These are phyloP conservation scores for Suillus ampliporus DNA, from an alignment of 768 basidiomycete species.

Conservation along the genomic window DNA sequence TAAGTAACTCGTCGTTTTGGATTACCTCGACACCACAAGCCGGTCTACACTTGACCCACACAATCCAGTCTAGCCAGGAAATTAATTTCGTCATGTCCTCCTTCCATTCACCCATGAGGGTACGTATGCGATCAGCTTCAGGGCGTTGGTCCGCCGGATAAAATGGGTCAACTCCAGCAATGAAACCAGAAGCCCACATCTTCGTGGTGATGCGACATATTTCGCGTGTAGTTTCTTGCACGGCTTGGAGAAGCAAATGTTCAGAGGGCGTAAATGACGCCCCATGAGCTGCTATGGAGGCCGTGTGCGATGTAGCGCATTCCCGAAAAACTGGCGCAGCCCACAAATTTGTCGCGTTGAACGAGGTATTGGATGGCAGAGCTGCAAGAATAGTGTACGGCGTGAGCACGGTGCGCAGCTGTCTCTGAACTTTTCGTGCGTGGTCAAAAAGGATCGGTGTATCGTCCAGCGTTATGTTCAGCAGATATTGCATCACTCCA, in stretches of 20 bases:
- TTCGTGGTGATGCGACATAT: conserved; percentile 23
- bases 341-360: conserved; percentile 15
- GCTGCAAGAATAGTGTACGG: conserved; percentile 16
- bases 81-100: conserved; percentile 18
- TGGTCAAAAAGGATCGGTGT: conserved; percentile 13
- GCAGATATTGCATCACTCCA: conserved; percentile 46
- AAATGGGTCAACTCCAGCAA: conserved; percentile 12
- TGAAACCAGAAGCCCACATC: conserved; percentile 25
- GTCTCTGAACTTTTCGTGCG: conserved; percentile 16
- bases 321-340: conserved; percentile 15
- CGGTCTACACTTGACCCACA: conserved; percentile 27
- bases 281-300: conserved; percentile 6
- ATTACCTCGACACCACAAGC: conserved; percentile 26
- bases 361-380: neutral
- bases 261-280: conserved; percentile 16
- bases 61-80: conserved; percentile 27
- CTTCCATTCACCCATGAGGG: conserved; percentile 17
- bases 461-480: conserved; percentile 29
- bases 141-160: conserved; percentile 2
- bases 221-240: conserved; percentile 21
- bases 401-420: conserved; percentile 24
- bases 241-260: conserved; percentile 16
- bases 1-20: neutral
- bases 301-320: conserved; percentile 16
- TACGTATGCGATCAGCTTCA: neutral